These are phyloP conservation scores for Durotheca rogersii DNA, from an alignment of 495 filamentous ascomycete genomes.

Conservation along the genomic window DNA sequence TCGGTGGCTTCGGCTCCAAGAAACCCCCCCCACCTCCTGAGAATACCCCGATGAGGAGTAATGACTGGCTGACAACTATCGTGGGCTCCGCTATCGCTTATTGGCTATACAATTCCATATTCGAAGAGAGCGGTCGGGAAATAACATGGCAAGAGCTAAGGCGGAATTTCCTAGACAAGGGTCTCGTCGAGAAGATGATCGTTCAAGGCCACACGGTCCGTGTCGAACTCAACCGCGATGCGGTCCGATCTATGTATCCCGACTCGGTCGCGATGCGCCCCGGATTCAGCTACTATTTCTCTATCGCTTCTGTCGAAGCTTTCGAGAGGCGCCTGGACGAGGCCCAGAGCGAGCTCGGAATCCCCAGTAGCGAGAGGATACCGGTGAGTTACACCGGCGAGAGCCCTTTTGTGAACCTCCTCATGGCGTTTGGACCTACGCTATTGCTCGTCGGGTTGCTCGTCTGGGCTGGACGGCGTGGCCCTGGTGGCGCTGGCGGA, in stretches of 20 bases:
- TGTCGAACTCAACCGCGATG: slow-evolving; percentile 83
- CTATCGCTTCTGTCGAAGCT: slow-evolving; percentile 87
- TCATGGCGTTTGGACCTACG: slow-evolving; percentile 84
- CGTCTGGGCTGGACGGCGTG: slow-evolving; percentile 68
- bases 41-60: slow-evolving; percentile 15
- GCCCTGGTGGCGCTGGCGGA: slow-evolving; percentile 59
- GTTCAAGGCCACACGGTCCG: slow-evolving; percentile 71
- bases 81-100: slow-evolving; percentile 27
- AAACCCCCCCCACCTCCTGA: slow-evolving; percentile 18
- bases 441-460: slow-evolving; percentile 79
- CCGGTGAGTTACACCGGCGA: slow-evolving; percentile 85
- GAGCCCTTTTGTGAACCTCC: slow-evolving; percentile 60
- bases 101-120: slow-evolving; percentile 32
- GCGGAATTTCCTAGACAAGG: slow-evolving; percentile 90
- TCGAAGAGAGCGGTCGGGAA: slow-evolving; percentile 53
- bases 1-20: slow-evolving; percentile 24
- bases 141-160: slow-evolving; percentile 98
- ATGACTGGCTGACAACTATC: slow-evolving; percentile 30
- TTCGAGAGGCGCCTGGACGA: slow-evolving; percentile 87
- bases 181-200: slow-evolving; percentile 89
- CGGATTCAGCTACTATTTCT: slow-evolving; percentile 87
- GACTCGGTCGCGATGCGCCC: slow-evolving; percentile 71
- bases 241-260: slow-evolving; percentile 72
- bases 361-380: slow-evolving; percentile 81
- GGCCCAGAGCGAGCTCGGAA: slow-evolving; percentile 81